Conservation (phyloP, 352 stramenopile genomes). For the Thraustochytrium sp. region DNA sequence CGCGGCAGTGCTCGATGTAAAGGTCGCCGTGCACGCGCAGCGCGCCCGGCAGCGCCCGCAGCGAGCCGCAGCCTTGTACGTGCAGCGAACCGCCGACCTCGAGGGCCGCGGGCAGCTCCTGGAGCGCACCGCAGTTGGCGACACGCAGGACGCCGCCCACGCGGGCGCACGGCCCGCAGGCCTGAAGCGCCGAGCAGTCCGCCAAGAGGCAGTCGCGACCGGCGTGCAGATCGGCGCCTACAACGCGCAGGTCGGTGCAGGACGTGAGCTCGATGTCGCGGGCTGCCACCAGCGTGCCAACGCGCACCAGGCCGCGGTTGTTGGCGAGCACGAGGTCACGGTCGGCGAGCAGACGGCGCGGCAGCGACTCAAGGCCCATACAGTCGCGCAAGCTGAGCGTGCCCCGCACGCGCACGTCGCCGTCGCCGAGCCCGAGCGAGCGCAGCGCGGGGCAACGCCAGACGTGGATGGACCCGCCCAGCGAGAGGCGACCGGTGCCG, state of each 20-base stretch:
- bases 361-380: not conserved
- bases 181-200: not conserved
- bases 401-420: not conserved
- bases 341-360: not conserved
- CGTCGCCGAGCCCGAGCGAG: not conserved
- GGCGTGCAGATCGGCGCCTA: not conserved
- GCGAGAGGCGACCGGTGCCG: not conserved
- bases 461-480: not conserved
- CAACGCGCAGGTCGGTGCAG: not conserved
- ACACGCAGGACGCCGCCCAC: not conserved
- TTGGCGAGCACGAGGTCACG: not conserved
- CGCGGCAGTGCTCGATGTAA: not conserved
- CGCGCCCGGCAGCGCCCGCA: not conserved
- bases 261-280: not conserved
- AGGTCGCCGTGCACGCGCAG: not conserved
- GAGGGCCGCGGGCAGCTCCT: not conserved
- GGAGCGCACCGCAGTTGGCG: not conserved
- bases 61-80: not conserved
- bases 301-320: not conserved
- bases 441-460: not conserved
- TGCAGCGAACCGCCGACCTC: not conserved
- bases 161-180: not conserved
- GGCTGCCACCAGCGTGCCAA: not conserved
- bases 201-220: not conserved
- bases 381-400: not conserved